Percentiles rank a stretch among this genome's conserved stretches.
These are phyloP conservation scores for Amphirosellinia nigrospora DNA, from an alignment of 495 filamentous ascomycete species.

Conservation along the genomic window DNA sequence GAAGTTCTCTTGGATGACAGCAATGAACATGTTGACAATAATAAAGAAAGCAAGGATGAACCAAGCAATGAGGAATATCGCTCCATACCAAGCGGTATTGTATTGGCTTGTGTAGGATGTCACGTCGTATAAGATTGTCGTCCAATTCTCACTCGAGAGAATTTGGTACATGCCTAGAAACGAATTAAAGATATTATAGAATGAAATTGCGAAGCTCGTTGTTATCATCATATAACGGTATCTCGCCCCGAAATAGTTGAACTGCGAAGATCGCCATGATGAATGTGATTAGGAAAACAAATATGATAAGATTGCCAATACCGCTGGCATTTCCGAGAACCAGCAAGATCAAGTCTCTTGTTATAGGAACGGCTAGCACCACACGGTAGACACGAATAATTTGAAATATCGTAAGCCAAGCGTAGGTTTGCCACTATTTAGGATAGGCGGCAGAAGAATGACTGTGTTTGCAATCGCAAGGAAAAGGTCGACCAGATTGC, in stretches of 20 bases:
- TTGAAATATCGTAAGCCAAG: constrained; percentile 92
- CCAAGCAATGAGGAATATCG: constrained; percentile 92
- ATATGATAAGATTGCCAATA: constrained; percentile 92
- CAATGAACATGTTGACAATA: constrained; percentile 99
- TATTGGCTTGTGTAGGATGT: constrained; percentile 67
- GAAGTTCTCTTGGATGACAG: constrained; percentile 99
- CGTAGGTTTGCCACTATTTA: constrained; percentile 77
- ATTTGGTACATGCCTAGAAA: constrained; percentile 99
- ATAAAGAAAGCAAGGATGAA: constrained; percentile 96
- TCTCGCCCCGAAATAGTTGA: constrained; percentile 88
- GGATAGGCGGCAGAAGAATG: constrained; percentile 86
- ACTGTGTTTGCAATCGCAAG: constrained; percentile 81
- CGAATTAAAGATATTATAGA: constrained; percentile 89
- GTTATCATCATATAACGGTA: constrained; percentile 63
- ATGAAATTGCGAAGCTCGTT: constrained; percentile 69
- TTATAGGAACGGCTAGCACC: constrained; percentile 86
- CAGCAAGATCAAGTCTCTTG: constrained; percentile 79
- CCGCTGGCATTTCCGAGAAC: constrained; percentile 92
- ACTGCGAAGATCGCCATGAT: constrained; percentile 91
- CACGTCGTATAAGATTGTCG: constrained; percentile 80
- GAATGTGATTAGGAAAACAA: constrained; percentile 95
- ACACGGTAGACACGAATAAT: constrained; percentile 91
- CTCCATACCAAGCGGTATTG: constrained; percentile 89
- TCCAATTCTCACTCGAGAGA: constrained; percentile 98
- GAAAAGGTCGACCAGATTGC: constrained; percentile 79